phyloP scores from a whole-genome alignment of 192 early-diverging fungal genomes.

The Physocladia obscura region DNA sequence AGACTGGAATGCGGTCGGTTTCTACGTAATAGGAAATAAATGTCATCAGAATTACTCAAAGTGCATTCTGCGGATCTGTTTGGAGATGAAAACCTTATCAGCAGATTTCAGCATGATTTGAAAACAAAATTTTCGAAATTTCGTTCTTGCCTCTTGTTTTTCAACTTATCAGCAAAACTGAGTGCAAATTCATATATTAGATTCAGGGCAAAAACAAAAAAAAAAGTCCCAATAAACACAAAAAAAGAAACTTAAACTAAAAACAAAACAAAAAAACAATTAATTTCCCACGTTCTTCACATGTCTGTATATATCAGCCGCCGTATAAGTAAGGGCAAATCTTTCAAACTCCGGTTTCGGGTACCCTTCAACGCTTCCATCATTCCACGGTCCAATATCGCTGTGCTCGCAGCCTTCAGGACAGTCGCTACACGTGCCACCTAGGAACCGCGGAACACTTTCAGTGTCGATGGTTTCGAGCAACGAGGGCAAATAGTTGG shows the following conservation, averaged over 20 bases:
- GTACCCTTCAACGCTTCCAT: conserved; percentile 51
- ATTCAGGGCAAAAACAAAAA: neutral
- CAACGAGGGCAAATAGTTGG: conserved; percentile 41
- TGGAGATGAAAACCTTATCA: no score
- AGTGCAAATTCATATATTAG: neutral
- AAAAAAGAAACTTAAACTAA: neutral
- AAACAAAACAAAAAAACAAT: no score
- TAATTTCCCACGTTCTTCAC: no score
- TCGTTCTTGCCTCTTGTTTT: no score
- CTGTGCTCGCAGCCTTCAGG: conserved; percentile 46
- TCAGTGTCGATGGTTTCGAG: conserved; percentile 47
- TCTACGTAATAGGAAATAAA: no score
- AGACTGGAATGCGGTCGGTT: conserved; percentile 55
- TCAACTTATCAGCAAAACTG: no score
- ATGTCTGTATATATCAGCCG: conserved; percentile 18
- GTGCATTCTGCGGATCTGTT: no score
- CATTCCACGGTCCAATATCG: conserved; percentile 59
- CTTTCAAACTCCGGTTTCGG: conserved; percentile 45
- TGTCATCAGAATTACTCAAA: no score
- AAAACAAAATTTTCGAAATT: no score
- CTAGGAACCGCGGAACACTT: conserved; percentile 41
- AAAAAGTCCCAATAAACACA: neutral
- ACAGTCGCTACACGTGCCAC: conserved; percentile 45
- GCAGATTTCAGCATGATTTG: no score
- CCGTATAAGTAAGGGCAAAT: conserved; percentile 13